phyloP scores from a whole-genome alignment of 1,139 yeast species.

The Candida buenavistaensis region DNA sequence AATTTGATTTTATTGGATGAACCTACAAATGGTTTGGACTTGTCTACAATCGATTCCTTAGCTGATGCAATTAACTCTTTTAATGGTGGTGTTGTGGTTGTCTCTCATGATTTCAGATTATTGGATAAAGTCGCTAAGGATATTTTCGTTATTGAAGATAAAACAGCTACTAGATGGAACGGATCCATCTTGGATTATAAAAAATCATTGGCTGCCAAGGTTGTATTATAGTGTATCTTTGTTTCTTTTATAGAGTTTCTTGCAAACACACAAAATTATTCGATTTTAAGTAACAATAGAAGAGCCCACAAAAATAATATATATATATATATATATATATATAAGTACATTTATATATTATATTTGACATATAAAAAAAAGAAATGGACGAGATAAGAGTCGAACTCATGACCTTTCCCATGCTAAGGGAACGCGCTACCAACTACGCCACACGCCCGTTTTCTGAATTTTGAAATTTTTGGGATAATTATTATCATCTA shows the following conservation, averaged over 20 bases:
- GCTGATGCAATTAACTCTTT: conserved; percentile 94
- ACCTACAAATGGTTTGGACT: conserved; percentile 99
- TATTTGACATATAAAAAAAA: conserved; percentile 23
- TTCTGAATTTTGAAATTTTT: neutral
- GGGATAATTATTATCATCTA: no score
- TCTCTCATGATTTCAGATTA: conserved; percentile 98
- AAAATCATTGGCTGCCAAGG: conserved; percentile 86
- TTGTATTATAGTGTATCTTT: conserved; percentile 38
- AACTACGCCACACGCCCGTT: conserved; percentile 69
- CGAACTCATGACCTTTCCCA: conserved; percentile 69
- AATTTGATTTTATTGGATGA: conserved; percentile 94
- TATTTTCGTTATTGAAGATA: conserved; percentile 91
- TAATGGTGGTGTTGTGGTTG: conserved; percentile 98
- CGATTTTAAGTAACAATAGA: no score
- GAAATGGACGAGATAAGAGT: conserved; percentile 62
- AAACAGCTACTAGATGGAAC: conserved; percentile 95
- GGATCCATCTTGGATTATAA: conserved; percentile 89
- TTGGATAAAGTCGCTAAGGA: conserved; percentile 97
- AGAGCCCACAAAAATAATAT: neutral
- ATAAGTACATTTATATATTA: no score
- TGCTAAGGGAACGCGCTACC: conserved; percentile 74
- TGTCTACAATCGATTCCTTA: conserved; percentile 94
- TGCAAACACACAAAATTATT: conserved; percentile 1
- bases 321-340: no score
- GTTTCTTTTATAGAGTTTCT: conserved; percentile 2